A percentile compares a stretch with the other conserved stretches of the same genome.
These are phyloP conservation scores for Alternaria burnsii DNA, from an alignment of 2,329 filamentous ascomycete genomes.

Conservation along the genomic window DNA sequence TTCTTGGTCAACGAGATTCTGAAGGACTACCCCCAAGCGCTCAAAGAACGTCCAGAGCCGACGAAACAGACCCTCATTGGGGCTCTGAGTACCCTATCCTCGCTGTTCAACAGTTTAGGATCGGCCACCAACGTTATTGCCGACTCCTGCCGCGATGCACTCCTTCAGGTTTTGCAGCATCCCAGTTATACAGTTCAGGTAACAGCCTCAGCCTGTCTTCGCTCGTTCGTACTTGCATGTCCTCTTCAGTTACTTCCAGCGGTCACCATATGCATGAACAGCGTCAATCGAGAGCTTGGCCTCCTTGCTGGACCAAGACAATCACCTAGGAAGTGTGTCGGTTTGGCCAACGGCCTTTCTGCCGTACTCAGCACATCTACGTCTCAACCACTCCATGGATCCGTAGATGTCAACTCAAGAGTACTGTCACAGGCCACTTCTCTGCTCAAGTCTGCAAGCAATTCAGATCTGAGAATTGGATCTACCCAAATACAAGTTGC, in stretches of 20 bases:
- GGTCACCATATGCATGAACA: conserved; percentile 96
- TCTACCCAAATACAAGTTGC: conserved; percentile 97
- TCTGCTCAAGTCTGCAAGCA: conserved; percentile 88
- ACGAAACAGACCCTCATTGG: conserved; percentile 85
- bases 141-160: conserved; percentile 83
- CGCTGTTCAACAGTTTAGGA: conserved; percentile 80
- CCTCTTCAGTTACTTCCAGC: conserved; percentile 91
- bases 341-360: conserved; percentile 90
- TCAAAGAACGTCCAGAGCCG: conserved; percentile 88
- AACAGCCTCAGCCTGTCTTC: conserved; percentile 84
- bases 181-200: conserved; percentile 97
- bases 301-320: conserved; percentile 78
- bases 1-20: conserved; percentile 85
- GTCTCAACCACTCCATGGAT: conserved; percentile 88
- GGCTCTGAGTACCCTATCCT: conserved; percentile 79
- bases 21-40: conserved; percentile 90
- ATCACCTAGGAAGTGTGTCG: conserved; percentile 83
- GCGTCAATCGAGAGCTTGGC: conserved; percentile 83
- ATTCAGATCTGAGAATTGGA: conserved; percentile 88
- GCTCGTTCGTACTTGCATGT: conserved; percentile 86
- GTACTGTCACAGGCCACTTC: conserved; percentile 91
- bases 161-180: conserved; percentile 91
- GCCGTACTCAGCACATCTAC: conserved; percentile 90
- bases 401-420: conserved; percentile 91
- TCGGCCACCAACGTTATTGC: conserved; percentile 82